phyloP scores from a whole-genome alignment of 192 early-diverging fungal genomes.

The Coemansia reversa region DNA sequence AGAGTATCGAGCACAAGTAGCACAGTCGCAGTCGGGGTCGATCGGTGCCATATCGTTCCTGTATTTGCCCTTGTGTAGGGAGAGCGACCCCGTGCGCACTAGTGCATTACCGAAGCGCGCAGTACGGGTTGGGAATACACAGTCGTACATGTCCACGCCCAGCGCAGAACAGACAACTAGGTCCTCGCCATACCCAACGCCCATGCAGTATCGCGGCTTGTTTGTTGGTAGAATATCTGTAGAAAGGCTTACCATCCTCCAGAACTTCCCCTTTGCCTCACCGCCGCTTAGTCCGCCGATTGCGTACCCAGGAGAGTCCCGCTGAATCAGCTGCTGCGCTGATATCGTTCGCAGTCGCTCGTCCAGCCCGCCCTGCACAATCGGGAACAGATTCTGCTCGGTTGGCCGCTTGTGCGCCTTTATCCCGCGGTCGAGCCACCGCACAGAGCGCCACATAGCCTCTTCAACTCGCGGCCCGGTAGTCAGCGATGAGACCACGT shows the following conservation, averaged over 20 bases:
- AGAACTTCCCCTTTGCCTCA: conserved; percentile 83
- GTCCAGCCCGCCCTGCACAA: conserved; percentile 85
- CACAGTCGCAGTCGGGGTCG: conserved; percentile 73
- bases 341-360: conserved; percentile 66
- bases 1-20: conserved; percentile 72
- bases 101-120: conserved; percentile 87
- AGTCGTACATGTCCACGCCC: conserved; percentile 91
- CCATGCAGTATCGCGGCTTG: conserved; percentile 92
- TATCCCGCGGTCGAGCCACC: conserved; percentile 86
- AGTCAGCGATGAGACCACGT: conserved; percentile 81
- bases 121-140: conserved; percentile 86
- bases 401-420: conserved; percentile 68
- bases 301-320: conserved; percentile 80
- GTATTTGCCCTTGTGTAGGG: conserved; percentile 63
- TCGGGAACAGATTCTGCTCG: conserved; percentile 83
- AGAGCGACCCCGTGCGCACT: conserved; percentile 67
- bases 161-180: conserved; percentile 82
- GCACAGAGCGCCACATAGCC: conserved; percentile 85
- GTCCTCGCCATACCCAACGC: conserved; percentile 84
- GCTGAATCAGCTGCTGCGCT: conserved; percentile 76
- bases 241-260: conserved; percentile 78
- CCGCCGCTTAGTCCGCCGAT: conserved; percentile 86
- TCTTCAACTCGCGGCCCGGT: conserved; percentile 82
- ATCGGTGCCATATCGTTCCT: conserved; percentile 68
- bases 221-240: conserved; percentile 76